Percentiles rank a stretch among this genome's conserved stretches.
These are phyloP conservation scores for Fusarium palustre DNA, from an alignment of 2,329 filamentous ascomycete genomes.

Conservation along the genomic window DNA sequence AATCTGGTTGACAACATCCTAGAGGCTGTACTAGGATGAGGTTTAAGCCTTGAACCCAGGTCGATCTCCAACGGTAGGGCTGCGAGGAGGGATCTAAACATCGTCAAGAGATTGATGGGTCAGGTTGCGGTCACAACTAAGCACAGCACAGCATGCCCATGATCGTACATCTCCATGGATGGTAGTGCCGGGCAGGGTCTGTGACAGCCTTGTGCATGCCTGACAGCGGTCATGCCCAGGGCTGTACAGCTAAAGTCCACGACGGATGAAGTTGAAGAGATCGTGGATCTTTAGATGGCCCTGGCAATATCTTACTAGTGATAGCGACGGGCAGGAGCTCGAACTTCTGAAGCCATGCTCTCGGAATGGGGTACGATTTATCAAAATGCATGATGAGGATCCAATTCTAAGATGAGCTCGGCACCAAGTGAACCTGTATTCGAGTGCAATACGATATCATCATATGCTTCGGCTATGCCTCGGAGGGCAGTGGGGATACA, in stretches of 20 bases:
- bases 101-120: constrained; percentile 37
- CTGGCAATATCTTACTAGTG: constrained; percentile 41
- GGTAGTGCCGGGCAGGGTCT: constrained; percentile 46
- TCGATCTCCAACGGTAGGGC: constrained; percentile 40
- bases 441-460: constrained; percentile 25
- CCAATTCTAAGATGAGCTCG: constrained; percentile 12
- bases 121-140: constrained; percentile 32
- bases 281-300: constrained; percentile 30
- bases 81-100: constrained; percentile 42
- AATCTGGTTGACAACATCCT: constrained; percentile 26
- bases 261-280: constrained; percentile 20
- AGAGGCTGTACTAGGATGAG: constrained; percentile 30
- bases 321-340: constrained; percentile 27
- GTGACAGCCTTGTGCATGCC: constrained; percentile 44
- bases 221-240: constrained; percentile 33
- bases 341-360: constrained; percentile 14
- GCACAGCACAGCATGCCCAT: constrained; percentile 42
- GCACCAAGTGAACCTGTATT: constrained; percentile 20
- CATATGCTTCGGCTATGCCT: constrained; percentile 45
- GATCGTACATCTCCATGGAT: constrained; percentile 40
- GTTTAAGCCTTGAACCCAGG: constrained; percentile 28
- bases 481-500: constrained; percentile 31
- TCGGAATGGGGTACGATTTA: constrained; percentile 11
- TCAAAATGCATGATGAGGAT: constrained; percentile 14
- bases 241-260: constrained; percentile 15